These are phyloP conservation scores for Metarhizium humberi DNA, from an alignment of 2,329 filamentous ascomycete genomes.

Conservation along the genomic window DNA sequence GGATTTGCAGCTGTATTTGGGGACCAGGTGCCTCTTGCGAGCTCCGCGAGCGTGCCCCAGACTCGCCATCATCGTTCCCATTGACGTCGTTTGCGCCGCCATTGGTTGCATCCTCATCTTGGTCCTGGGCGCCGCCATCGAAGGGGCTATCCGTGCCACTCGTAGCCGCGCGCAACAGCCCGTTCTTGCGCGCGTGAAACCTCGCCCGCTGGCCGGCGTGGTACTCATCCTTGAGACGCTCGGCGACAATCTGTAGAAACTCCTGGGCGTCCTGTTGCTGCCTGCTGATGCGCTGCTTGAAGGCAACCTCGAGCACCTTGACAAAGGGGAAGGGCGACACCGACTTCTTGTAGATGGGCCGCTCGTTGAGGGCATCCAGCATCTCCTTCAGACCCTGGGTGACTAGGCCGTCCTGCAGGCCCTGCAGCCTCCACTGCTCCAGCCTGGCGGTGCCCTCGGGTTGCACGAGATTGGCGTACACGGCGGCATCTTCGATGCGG, in stretches of 20 bases:
- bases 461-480: conserved; percentile 59
- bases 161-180: conserved; percentile 10
- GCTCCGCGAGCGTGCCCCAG: background rate
- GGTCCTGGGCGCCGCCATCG: background rate
- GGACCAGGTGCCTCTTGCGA: background rate
- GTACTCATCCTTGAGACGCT: conserved; percentile 89
- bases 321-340: conserved; percentile 85
- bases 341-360: conserved; percentile 87
- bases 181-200: conserved; percentile 36
- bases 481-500: conserved; percentile 63
- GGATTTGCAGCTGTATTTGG: conserved; percentile 10
- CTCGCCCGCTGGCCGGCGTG: conserved; percentile 73
- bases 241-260: conserved; percentile 87
- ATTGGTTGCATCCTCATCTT: conserved; percentile 5
- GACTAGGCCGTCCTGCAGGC: conserved; percentile 71
- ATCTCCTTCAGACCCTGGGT: conserved; percentile 87
- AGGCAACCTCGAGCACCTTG: conserved; percentile 71
- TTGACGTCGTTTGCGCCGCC: conserved; percentile 9
- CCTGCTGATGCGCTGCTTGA: conserved; percentile 80
- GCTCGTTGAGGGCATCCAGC: conserved; percentile 83
- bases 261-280: conserved; percentile 98
- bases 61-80: background rate
- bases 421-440: conserved; percentile 52
- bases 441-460: conserved; percentile 30
- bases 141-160: background rate